Conservation (phyloP, 352 stramenopile genomes). For the Thalassiosira mediterranea region DNA sequence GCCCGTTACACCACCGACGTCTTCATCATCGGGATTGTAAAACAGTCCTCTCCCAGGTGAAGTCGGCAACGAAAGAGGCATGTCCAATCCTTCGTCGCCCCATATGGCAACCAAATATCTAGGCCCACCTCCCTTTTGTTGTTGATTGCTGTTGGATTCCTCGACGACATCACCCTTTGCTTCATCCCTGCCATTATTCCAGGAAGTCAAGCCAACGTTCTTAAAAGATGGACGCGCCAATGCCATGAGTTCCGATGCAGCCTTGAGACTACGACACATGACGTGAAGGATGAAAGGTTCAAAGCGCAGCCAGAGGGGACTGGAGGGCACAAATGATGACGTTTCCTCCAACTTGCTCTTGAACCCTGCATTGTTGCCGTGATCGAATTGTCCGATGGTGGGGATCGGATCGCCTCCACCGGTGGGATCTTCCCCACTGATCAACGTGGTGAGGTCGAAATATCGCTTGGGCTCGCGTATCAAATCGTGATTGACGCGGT, state of each 20-base stretch:
- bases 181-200: constrained; percentile 41
- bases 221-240: constrained; percentile 80
- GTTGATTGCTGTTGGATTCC: constrained; percentile 23
- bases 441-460: constrained; percentile 74
- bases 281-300: constrained; percentile 87
- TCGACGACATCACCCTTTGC: constrained; percentile 9
- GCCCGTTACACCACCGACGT: not conserved
- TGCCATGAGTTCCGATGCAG: constrained; percentile 71
- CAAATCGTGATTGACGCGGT: constrained; percentile 71
- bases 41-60: constrained; percentile 41
- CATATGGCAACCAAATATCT: constrained; percentile 79
- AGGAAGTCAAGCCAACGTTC: constrained; percentile 82
- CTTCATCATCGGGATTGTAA: constrained; percentile 28
- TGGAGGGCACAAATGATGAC: not conserved
- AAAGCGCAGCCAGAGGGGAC: constrained; percentile 75
- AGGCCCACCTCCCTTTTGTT: constrained; percentile 34
- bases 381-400: constrained; percentile 77
- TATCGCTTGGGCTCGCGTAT: constrained; percentile 63
- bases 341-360: constrained; percentile 33
- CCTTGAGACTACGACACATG: constrained; percentile 66
- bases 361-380: constrained; percentile 44
- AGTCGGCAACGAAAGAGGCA: constrained; percentile 67
- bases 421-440: constrained; percentile 50
- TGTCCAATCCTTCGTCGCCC: constrained; percentile 84
- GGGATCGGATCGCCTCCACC: constrained; percentile 74